These are phyloP conservation scores for Pyrus bretschneideri DNA, from an alignment of 306 rosid species.

Conservation along the genomic window DNA sequence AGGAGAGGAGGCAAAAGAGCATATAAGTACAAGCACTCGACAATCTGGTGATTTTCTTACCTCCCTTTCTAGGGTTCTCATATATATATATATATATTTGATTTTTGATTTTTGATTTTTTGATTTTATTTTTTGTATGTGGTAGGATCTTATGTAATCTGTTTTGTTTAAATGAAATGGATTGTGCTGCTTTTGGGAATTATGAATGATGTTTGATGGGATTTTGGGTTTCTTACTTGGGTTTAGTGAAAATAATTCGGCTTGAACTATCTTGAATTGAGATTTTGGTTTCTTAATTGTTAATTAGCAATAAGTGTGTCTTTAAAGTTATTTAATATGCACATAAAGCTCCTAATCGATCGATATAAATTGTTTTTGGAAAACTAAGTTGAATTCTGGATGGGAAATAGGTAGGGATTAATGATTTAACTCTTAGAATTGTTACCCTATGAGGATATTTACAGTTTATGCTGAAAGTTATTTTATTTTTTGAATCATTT, in stretches of 20 bases:
- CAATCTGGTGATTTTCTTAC: slow-evolving; percentile 33
- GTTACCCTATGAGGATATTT: neutral
- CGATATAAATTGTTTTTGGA: neutral
- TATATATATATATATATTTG: too few species aligned
- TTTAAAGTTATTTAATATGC: neutral
- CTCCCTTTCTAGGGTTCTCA: neutral
- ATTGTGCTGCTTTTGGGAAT: neutral
- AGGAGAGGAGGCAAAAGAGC: neutral
- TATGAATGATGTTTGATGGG: neutral
- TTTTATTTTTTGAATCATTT: too few species aligned
- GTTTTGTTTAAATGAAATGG: neutral
- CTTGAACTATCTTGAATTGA: neutral
- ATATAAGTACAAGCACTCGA: neutral
- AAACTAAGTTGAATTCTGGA: neutral
- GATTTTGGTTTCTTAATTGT: neutral
- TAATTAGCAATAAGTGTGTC: neutral
- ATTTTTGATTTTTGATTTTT: neutral
- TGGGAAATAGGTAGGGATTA: neutral
- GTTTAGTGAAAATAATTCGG: neutral
- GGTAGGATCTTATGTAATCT: neutral
- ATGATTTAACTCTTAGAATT: neutral
- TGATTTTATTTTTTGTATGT: neutral
- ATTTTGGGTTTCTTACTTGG: slow-evolving; percentile 3
- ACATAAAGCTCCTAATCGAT: neutral
- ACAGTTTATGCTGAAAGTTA: neutral